Base-by-base conservation (phyloP, 2,329 filamentous ascomycete genomes). In the Aspergillus luchuensis region DNA sequence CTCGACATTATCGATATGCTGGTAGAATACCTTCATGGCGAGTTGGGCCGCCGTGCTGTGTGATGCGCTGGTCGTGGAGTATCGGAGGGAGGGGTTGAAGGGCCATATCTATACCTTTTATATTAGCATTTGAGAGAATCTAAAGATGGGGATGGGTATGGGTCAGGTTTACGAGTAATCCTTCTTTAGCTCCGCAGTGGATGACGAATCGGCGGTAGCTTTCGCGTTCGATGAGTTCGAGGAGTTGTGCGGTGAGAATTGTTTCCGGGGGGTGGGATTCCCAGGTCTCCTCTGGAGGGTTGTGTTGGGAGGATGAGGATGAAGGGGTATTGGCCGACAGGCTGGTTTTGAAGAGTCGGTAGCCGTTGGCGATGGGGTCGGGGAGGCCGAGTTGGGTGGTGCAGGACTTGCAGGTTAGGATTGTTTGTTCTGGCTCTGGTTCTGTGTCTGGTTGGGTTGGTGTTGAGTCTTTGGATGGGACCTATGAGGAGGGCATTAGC, bases 11-110 rank as follows among this genome's bases (percentile, higher is more conserved):
- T 59, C 49, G 2, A 73, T 58, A 2, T 65, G 53, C 63, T 83
- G 78, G 69, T 81, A 87, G 59, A 88, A 81, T 19, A 87, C 74
- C 65, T 87, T 88, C 75, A 85, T 79, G 1, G 83, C 84, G n/a
- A 83, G 79, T 51, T 76, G 74, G 2, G 72, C 67, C 47, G 79
- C 74, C 8, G 74, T 66, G 38, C 57, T 72, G 8, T 70, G 60
- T 1, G 68, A 61, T 8, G 64, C n/a, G 47, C 66, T 69, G 8
- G 80, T 81, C 8, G 79, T 82, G 1, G 85, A 85, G 63, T 86
- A 84, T 54, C 79, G 79, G 43, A 88, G 77, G 60, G 86, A 81
- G 0, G 85, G 84, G 7, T 86, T 85, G 72, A 88, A 88, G 57
- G 85, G 77, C 86, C 85, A 88, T 28, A 87, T 64, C 72, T 84